phyloP scores from a whole-genome alignment of 495 filamentous ascomycete species.

The Daldinia decipiens region DNA sequence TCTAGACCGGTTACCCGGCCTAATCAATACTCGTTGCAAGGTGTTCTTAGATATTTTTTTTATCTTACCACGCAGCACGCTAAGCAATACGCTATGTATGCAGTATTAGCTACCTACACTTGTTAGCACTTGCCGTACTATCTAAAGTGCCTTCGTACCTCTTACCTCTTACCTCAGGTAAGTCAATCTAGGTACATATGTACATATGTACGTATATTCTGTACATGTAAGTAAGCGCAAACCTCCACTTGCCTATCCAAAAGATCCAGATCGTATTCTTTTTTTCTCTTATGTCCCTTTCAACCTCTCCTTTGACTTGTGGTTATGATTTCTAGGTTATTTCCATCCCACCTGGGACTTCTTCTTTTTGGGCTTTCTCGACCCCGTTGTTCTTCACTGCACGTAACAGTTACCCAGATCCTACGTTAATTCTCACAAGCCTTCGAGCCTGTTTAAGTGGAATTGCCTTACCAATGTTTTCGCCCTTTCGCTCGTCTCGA shows the following conservation, averaged over 20 bases:
- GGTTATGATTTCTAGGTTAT: slow-evolving; percentile 15
- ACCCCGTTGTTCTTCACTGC: slow-evolving; percentile 2
- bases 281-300: not conserved
- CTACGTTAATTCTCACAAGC: not conserved
- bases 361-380: slow-evolving; percentile 13
- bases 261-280: slow-evolving; percentile 1
- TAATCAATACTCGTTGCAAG: slow-evolving; percentile 5
- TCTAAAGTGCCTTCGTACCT: slow-evolving; percentile 3
- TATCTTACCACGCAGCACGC: not conserved
- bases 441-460: not conserved
- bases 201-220: not conserved
- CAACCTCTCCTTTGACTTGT: slow-evolving; percentile 15
- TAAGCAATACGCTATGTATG: not conserved
- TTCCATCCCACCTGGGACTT: slow-evolving; percentile 26
- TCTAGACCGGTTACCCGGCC: slow-evolving; percentile 21
- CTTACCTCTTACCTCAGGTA: not conserved
- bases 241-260: slow-evolving; percentile 17
- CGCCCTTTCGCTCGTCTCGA: slow-evolving; percentile 7
- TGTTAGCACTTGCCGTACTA: not conserved
- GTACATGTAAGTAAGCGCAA: slow-evolving; percentile 20
- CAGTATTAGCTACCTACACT: not conserved
- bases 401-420: slow-evolving; percentile 9
- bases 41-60: slow-evolving; percentile 4
- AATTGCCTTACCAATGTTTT: slow-evolving; percentile 19
- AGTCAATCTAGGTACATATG: not conserved